Evolutionary conservation across 2,329 filamentous ascomycete genomes (phyloP), one percentile per base, ranked within the genome.

Genomic region (Fusarium domesticum): DNA sequence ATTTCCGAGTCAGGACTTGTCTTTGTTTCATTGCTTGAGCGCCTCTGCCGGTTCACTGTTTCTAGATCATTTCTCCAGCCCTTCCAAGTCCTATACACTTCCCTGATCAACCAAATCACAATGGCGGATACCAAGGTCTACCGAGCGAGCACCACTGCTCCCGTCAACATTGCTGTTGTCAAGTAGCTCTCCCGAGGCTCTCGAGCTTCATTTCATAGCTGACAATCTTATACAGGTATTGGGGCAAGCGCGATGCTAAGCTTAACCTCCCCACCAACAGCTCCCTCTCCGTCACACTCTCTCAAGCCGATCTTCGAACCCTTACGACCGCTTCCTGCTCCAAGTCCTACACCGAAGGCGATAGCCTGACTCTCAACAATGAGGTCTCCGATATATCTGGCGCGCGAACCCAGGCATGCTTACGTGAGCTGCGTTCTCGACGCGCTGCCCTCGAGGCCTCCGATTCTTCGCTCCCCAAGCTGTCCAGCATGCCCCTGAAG

Each of bases 201-300:
- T 18, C 31, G 18, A 35, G 18, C 4, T 36, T 18, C 32, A 39
- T 47, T 17, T 28, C 31, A 19, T 30, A 2, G 31, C 11, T 20
- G 30, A 41, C 23, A 23, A 6, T 31, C 42, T 45, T n/a, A 5
- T 28, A 1, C 17, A 62, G 76, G 53, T 79, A 98, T 80, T 98
- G 95, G 93, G 93, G 95, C 60, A 98, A 98, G 74, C 88, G 93
- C 51, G 91, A 97, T 70, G 72, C 88, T 40, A 89, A 87, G 66
- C 82, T 97, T 61, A 98, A 98, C 71, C 86, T 97, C 44, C 93
- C 93, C 28, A 97, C 93, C 65, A 98, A 98, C 76, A 95, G 89
- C 54, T 98, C 93, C 55, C 84, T 98, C 64, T 96, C 89, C 52
- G 92, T 98, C 46, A 98, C 93, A 43, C 87, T 98, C 61, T 93